Evolutionary conservation across 331 rosid genomes (phyloP), one percentile per base, ranked within the genome.

Genomic region (Arachis monticola): DNA sequence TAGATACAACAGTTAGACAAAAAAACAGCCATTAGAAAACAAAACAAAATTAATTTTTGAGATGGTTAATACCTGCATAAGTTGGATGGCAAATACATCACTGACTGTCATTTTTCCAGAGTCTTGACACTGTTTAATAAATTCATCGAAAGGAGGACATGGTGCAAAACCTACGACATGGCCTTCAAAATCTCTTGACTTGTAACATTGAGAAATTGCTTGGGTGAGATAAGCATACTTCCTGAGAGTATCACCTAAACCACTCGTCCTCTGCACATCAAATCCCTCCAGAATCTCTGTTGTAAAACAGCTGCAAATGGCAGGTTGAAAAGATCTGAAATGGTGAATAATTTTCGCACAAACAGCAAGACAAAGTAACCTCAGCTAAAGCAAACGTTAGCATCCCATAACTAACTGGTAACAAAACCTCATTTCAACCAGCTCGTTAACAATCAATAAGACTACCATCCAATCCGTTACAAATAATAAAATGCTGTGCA

Each of bases 201-300:
- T 85, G 89, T 94, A 94, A 76, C 78, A 92, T 57, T 85, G 93
- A 69, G 79, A 62, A 74, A 94, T 88, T 83, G 99, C 91, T 77
- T 72, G 89, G 67, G 99, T 91, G 73, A 94, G 95, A 82, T 87
- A 72, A 72, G 94, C 96, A 74, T 94, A 94, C 88, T 90, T 94
- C 89, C 87, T 91, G 46, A 94, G 85, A 31, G 98, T 91, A 72
- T 90, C 98, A 59, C 88, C 86, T 87, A 94, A 82, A 17, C 97
- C 94, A 77, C 77, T 81, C 11, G 96, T 94, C 86, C 98, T 82
- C 83, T 90, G 98, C 74, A 94, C 92, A 80, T 94, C 93, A 88
- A 94, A 94, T 57, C 95, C 98, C 84, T 94, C 98, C 82, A 91
- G 79, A 83, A 94, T 84, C 85, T 94, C 98, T 45, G 98, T 88